These are phyloP conservation scores for Agrocybe chaxingu DNA, from an alignment of 768 basidiomycete species.

Conservation along the genomic window DNA sequence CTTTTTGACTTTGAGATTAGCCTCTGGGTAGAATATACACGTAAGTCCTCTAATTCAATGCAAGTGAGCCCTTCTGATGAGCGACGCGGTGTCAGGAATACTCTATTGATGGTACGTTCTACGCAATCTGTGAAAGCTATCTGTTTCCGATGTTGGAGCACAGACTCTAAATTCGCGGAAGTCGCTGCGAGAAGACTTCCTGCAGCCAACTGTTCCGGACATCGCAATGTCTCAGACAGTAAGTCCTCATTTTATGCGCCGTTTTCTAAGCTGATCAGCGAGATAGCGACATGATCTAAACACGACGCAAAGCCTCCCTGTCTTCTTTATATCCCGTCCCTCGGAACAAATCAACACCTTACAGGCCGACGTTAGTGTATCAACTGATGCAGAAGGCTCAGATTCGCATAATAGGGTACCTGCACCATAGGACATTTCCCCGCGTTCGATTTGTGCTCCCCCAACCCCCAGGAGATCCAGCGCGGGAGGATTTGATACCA, in stretches of 20 bases:
- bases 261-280: background rate
- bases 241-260: background rate
- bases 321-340: too few species aligned
- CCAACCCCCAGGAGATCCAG: too few species aligned
- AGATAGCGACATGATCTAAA: too few species aligned
- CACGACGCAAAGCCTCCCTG: too few species aligned
- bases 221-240: constrained; percentile 17
- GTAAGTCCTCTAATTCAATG: constrained; percentile 9
- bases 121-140: background rate
- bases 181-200: constrained; percentile 20
- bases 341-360: too few species aligned
- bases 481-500: too few species aligned
- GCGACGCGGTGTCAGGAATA: constrained; percentile 16
- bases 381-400: too few species aligned
- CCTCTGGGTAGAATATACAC: constrained; percentile 29
- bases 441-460: too few species aligned
- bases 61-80: background rate
- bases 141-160: background rate
- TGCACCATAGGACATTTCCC: too few species aligned
- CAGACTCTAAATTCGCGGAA: constrained; percentile 25
- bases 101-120: constrained; percentile 20
- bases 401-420: too few species aligned
- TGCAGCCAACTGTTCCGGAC: constrained; percentile 15
- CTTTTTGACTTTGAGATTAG: constrained; percentile 6
- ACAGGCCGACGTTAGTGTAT: too few species aligned